A percentile compares a stretch with the other conserved stretches of the same genome.
Evolutionary conservation across 1,139 yeast genomes (phyloP).

Genomic region (Taphrina communis): DNA sequence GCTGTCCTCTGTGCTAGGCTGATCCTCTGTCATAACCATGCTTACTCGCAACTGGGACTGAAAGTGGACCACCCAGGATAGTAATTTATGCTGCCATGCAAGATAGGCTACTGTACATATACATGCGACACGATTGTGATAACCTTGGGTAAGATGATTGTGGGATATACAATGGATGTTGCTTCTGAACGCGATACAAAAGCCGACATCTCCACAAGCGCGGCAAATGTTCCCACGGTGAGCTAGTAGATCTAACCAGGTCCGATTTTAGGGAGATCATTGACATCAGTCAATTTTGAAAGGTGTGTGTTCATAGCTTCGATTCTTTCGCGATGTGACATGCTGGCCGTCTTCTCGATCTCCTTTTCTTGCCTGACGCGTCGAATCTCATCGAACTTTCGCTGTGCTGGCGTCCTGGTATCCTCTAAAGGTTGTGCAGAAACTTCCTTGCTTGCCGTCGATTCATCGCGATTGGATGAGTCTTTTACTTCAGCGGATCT

Average conservation of each 20-base stretch:
- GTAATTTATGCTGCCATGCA: too few species aligned
- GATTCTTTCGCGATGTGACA: constrained; percentile 48
- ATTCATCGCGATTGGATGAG: background rate
- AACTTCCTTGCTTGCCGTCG: background rate
- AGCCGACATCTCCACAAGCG: background rate
- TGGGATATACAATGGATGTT: too few species aligned
- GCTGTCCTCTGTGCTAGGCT: background rate
- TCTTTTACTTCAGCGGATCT: background rate
- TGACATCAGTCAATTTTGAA: constrained; percentile 48
- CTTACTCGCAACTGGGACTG: background rate
- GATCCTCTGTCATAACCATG: background rate
- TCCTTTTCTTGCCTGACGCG: constrained; percentile 47
- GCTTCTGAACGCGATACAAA: background rate
- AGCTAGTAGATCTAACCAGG: constrained; percentile 17
- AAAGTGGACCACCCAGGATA: background rate
- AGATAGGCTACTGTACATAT: too few species aligned
- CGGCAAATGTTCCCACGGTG: constrained; percentile 12
- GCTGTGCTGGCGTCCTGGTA: constrained; percentile 47
- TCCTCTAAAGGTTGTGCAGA: constrained; percentile 10
- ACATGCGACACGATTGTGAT: too few species aligned
- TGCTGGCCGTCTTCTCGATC: constrained; percentile 45
- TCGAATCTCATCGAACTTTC: constrained; percentile 47
- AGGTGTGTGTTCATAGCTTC: constrained; percentile 49
- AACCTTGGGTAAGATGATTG: too few species aligned
- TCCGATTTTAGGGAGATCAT: constrained; percentile 49